These are phyloP conservation scores for Mollisiaceae sp. DNA, from an alignment of 2,329 filamentous ascomycete genomes.

Conservation along the genomic window DNA sequence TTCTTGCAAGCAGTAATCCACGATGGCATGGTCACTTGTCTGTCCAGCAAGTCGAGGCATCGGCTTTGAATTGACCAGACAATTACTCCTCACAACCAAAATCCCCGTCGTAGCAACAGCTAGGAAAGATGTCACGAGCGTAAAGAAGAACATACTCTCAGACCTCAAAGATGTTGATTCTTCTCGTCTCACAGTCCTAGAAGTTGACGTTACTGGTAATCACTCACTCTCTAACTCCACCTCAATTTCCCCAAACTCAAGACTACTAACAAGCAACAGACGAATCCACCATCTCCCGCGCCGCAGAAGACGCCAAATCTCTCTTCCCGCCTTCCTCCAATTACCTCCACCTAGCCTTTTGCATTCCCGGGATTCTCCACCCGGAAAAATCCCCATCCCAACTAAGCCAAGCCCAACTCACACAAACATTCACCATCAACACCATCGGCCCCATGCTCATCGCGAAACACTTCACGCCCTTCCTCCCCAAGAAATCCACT, in stretches of 20 bases:
- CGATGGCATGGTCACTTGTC: slow-evolving; percentile 48
- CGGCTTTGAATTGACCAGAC: slow-evolving; percentile 63
- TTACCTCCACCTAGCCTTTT: slow-evolving; percentile 72
- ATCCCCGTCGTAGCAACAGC: slow-evolving; percentile 66
- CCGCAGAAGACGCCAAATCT: slow-evolving; percentile 54
- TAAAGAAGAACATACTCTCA: slow-evolving; percentile 55
- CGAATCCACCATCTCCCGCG: slow-evolving; percentile 65
- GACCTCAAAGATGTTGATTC: slow-evolving; percentile 51
- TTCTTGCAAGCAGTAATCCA: neutral
- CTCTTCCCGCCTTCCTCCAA: slow-evolving; percentile 57
- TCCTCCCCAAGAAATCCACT: slow-evolving; percentile 67
- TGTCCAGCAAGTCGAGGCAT: slow-evolving; percentile 68
- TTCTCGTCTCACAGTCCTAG: slow-evolving; percentile 55
- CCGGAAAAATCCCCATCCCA: slow-evolving; percentile 74
- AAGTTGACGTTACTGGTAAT: slow-evolving; percentile 62
- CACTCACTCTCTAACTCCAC: neutral
- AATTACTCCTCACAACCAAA: slow-evolving; percentile 60
- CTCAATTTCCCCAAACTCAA: neutral
- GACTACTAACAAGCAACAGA: slow-evolving; percentile 45
- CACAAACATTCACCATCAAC: slow-evolving; percentile 77
- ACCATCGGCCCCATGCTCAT: slow-evolving; percentile 75
- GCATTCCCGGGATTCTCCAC: slow-evolving; percentile 72
- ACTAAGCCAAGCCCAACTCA: slow-evolving; percentile 63
- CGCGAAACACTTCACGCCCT: slow-evolving; percentile 74
- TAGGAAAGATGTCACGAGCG: slow-evolving; percentile 55